Evolutionary conservation across 176 grass and related monocot species (phyloP), one percentile per base, ranked within the genome.

Genomic region (Miscanthus lutarioriparius): DNA sequence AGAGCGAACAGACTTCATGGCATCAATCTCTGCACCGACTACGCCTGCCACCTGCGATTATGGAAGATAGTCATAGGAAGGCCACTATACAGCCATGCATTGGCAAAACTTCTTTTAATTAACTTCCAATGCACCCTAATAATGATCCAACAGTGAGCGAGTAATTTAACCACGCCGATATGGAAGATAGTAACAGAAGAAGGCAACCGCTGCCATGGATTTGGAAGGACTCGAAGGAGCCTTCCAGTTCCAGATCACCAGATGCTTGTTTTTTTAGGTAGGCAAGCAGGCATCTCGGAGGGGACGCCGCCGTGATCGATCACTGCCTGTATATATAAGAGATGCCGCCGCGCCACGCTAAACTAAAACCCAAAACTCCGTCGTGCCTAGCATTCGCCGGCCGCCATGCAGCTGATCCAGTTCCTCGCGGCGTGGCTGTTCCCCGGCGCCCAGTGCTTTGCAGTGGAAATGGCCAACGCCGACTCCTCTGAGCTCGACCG

Each of bases 341-440:
- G 10, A 30, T n/a, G 17, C 66, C 66, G 13, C 45, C 13, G 1
- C 36, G 2, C 35, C 16, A 36, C 1, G 67, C 35, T 22, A 43
- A 14, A 41, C 33, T 10, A 26, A 8, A 43, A 39, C 68, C 37
- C 6, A 4, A 23, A 59, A 23, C 1, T 10, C 17, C 33, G 16
- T 37, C 20, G 9, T 26, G 5, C 53, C 22, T 22, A 8, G 8
- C 4, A 14, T 27, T 71, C 39, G 39, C 38, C 8, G 2, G 4
- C 26, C 78, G 35, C 59, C 22, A 88, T 84, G 69, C 48, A 74
- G 20, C 22, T 75, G 17, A n/a, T 81, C 45, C 78, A 82, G 19
- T 20, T 82, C 70, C 2, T 74, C 47, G 5, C 20, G 20, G 63
- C 79, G 47, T 89, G 87, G 82, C 41, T 89, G 63, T 81, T 81